Evolutionary conservation across 2,329 filamentous ascomycete genomes (phyloP).

Genomic region (Paraphaeosphaeria sporulosa): DNA sequence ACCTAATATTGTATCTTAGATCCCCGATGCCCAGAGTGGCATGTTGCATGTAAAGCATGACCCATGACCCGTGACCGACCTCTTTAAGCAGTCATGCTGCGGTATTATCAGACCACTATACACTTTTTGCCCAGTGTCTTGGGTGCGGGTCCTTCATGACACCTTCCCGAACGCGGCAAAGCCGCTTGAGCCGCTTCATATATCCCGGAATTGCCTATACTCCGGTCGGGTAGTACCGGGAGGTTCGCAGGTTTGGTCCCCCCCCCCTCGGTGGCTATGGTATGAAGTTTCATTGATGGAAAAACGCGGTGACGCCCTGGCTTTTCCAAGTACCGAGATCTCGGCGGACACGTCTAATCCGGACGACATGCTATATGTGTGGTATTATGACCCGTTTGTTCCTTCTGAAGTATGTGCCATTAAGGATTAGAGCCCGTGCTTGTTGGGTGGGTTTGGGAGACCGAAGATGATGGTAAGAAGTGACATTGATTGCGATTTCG

Average conservation of each 20-base stretch:
- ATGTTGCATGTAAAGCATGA: background rate
- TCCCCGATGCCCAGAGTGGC: background rate
- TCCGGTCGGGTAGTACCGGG: too few species aligned
- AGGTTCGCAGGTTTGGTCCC: too few species aligned
- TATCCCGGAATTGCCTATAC: background rate
- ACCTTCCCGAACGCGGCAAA: background rate
- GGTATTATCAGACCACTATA: constrained; percentile 15
- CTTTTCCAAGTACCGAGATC: background rate
- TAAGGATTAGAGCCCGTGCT: too few species aligned
- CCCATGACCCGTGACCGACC: background rate
- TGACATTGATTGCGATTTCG: constrained; percentile 15
- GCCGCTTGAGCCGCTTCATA: background rate
- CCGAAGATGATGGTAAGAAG: background rate
- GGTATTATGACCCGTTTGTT: background rate
- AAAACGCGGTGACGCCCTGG: background rate
- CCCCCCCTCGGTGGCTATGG: too few species aligned
- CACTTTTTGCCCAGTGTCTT: constrained; percentile 7
- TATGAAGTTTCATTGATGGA: too few species aligned
- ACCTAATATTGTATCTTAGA: background rate
- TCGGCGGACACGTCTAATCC: background rate
- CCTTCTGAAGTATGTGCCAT: too few species aligned
- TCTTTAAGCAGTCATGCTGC: background rate
- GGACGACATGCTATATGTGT: constrained; percentile 9
- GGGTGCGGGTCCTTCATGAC: background rate
- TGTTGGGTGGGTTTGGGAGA: too few species aligned